A percentile compares a stretch with the other conserved stretches of the same genome.
phyloP scores from a whole-genome alignment of 1,284 basidiomycete species.

The Phlebopus sp. region DNA sequence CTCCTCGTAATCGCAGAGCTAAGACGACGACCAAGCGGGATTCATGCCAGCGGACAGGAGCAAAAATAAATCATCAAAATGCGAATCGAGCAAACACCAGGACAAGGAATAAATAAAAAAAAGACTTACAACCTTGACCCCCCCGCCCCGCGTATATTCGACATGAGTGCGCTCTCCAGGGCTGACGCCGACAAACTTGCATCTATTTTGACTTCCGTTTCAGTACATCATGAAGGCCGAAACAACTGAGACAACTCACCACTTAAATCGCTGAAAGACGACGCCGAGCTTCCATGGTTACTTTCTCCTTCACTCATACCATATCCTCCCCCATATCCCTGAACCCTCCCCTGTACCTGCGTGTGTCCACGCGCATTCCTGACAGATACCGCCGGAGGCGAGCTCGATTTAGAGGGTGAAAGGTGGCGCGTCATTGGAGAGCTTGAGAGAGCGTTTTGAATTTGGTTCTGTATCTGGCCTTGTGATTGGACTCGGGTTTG shows the following conservation, averaged over 20 bases:
- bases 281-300: conserved; percentile 64
- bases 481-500: conserved; percentile 9
- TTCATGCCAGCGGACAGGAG: no score
- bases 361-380: conserved; percentile 49
- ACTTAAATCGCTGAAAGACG: conserved; percentile 81
- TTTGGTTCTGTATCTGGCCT: no score
- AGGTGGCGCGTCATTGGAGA: conserved; percentile 52
- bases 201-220: conserved; percentile 37
- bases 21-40: not conserved
- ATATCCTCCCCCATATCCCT: conserved; percentile 36
- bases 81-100: not conserved
- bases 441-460: conserved; percentile 9
- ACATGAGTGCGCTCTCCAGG: conserved; percentile 71
- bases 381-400: conserved; percentile 55
- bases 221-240: conserved; percentile 3
- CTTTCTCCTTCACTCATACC: conserved; percentile 57
- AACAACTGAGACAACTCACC: conserved; percentile 42
- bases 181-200: conserved; percentile 71
- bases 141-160: conserved; percentile 32
- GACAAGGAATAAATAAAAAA: conserved; percentile 4
- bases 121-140: conserved; percentile 25
- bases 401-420: conserved; percentile 54
- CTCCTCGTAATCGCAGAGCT: conserved; percentile 48
- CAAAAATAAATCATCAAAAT: no score
- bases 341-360: conserved; percentile 38